A percentile compares a stretch with the other conserved stretches of the same genome.
phyloP scores from a whole-genome alignment of 208 protist species.

The Leishmania major region DNA sequence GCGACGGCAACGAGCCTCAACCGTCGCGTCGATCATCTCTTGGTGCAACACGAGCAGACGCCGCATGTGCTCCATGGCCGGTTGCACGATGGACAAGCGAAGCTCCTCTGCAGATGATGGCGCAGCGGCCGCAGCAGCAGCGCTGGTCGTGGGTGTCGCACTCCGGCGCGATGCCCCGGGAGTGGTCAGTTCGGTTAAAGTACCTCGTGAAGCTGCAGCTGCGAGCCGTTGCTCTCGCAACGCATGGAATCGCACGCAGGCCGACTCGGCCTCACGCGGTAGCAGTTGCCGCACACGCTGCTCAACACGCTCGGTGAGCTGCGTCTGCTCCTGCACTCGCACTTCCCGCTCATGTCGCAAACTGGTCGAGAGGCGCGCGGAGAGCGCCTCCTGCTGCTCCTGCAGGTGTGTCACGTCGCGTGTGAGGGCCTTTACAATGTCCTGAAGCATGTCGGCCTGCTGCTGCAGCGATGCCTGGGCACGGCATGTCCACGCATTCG shows the following conservation, averaged over 20 bases:
- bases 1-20: slow-evolving; percentile 68
- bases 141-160: neutral
- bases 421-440: slow-evolving; percentile 35
- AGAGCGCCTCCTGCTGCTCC: slow-evolving; percentile 19
- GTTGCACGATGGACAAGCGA: slow-evolving; percentile 52
- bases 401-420: slow-evolving; percentile 26
- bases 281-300: slow-evolving; percentile 24
- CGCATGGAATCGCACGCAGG: slow-evolving; percentile 31
- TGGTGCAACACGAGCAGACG: slow-evolving; percentile 76
- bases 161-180: neutral
- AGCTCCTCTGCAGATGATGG: slow-evolving; percentile 26
- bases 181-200: neutral
- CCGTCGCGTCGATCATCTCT: slow-evolving; percentile 61
- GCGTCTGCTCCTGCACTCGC: slow-evolving; percentile 23
- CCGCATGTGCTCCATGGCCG: slow-evolving; percentile 69
- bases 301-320: slow-evolving; percentile 16
- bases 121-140: neutral
- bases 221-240: slow-evolving; percentile 29
- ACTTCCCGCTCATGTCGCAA: slow-evolving; percentile 22
- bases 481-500: slow-evolving; percentile 5
- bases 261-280: slow-evolving; percentile 29
- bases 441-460: slow-evolving; percentile 33
- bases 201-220: neutral
- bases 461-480: slow-evolving; percentile 25
- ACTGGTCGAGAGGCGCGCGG: neutral